Evolutionary conservation across 129 eudicot species (phyloP).

Genomic region (Centrapalus pauciflorus): DNA sequence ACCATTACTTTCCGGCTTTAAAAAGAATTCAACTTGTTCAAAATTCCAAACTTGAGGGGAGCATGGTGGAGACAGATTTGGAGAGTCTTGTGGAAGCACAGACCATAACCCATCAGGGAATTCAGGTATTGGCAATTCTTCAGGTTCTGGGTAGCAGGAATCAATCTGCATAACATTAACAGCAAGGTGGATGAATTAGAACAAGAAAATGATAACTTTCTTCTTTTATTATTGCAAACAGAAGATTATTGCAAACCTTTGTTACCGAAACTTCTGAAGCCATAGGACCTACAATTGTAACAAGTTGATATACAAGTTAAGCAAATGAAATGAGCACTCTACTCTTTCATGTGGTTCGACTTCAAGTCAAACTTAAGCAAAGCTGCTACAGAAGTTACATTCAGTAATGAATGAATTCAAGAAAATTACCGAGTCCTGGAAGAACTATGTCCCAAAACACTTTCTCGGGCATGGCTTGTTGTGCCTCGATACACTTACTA

Average conservation of each 20-base stretch:
- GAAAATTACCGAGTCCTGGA: constrained; percentile 19
- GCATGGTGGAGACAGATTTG: constrained; percentile 17
- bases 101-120: constrained; percentile 29
- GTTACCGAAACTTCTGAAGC: not conserved
- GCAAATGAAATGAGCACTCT: not conserved
- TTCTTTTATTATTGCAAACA: too few relatives aligned
- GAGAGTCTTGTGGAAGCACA: constrained; percentile 11
- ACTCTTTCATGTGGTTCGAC: too few relatives aligned
- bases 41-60: constrained; percentile 28
- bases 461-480: not conserved
- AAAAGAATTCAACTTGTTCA: constrained; percentile 21
- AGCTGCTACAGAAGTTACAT: too few relatives aligned
- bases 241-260: not conserved
- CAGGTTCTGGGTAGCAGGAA: constrained; percentile 18
- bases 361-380: too few relatives aligned
- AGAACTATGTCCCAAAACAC: constrained; percentile 21
- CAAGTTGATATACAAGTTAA: not conserved
- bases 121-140: constrained; percentile 31
- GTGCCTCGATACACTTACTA: constrained; percentile 18
- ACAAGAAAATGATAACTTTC: not conserved
- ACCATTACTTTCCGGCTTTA: constrained; percentile 19
- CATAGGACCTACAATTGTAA: not conserved
- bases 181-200: not conserved
- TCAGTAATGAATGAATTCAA: not conserved
- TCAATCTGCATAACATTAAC: constrained; percentile 11